These are phyloP conservation scores for Xylaria sp. DNA, from an alignment of 2,329 filamentous ascomycete genomes.

Conservation along the genomic window DNA sequence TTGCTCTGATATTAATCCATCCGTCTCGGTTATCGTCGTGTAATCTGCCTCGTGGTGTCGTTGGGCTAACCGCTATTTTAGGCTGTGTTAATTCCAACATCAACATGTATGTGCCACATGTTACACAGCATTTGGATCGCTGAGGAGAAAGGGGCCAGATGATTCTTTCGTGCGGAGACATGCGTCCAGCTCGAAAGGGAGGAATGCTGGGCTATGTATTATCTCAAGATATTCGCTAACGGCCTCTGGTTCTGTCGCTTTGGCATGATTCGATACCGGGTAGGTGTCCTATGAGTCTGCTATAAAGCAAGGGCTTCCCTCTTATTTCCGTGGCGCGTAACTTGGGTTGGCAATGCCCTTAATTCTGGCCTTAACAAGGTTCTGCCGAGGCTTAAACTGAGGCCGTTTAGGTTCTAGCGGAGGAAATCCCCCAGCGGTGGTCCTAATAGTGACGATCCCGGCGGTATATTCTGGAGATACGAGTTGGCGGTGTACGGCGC, in stretches of 20 bases:
- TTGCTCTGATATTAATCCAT: constrained; percentile 28
- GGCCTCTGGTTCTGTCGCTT: neutral
- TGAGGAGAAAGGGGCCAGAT: constrained; percentile 27
- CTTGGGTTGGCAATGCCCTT: constrained; percentile 6
- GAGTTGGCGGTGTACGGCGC: constrained; percentile 30
- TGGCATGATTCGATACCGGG: constrained; percentile 4
- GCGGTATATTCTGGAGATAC: constrained; percentile 23
- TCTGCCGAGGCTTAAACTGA: neutral
- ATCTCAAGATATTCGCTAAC: neutral
- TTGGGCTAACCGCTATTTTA: constrained; percentile 32
- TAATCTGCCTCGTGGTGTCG: constrained; percentile 14
- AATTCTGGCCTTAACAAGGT: too few relatives aligned
- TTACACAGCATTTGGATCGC: constrained; percentile 31
- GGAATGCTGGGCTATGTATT: too few relatives aligned
- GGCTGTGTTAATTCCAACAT: constrained; percentile 31
- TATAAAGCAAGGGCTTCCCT: neutral
- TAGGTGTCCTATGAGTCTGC: neutral
- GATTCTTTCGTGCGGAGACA: constrained; percentile 19
- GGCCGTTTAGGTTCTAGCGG: constrained; percentile 6
- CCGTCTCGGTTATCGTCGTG: constrained; percentile 19
- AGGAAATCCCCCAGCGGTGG: constrained; percentile 10
- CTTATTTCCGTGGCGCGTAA: neutral
- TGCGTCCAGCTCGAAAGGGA: too few relatives aligned
- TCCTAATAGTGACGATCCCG: constrained; percentile 16
- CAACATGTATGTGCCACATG: constrained; percentile 21